phyloP scores from a whole-genome alignment of 805 yeast species.

The Kuraishia hungarica region DNA sequence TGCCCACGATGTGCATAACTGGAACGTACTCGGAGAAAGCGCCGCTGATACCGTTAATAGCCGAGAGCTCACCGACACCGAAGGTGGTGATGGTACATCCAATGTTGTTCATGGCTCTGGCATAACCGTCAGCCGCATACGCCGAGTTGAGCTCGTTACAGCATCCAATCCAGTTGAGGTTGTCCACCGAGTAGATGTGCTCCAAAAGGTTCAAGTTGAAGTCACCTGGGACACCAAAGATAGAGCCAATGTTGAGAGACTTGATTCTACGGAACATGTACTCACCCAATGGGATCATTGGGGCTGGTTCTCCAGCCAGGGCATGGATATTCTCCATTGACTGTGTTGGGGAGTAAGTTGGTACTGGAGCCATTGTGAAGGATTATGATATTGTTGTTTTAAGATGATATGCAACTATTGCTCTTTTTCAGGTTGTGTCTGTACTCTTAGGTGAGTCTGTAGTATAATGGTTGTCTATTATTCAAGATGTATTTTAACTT shows the following conservation, averaged over 20 bases:
- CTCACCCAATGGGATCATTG: slow-evolving; percentile 30
- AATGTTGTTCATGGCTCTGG: slow-evolving; percentile 23
- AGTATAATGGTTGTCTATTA: not conserved
- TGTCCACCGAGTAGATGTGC: slow-evolving; percentile 26
- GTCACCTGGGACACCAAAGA: slow-evolving; percentile 58
- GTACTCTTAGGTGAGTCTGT: not conserved
- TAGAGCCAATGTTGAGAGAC: slow-evolving; percentile 33
- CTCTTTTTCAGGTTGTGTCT: too few relatives aligned
- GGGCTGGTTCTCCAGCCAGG: not conserved
- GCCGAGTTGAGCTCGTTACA: slow-evolving; percentile 46
- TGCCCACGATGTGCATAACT: slow-evolving; percentile 43
- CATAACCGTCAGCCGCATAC: slow-evolving; percentile 42
- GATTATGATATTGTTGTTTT: too few relatives aligned
- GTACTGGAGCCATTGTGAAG: not conserved
- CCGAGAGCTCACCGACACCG: slow-evolving; percentile 46
- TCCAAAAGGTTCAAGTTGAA: slow-evolving; percentile 44
- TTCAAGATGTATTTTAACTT: not conserved
- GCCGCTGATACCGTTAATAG: slow-evolving; percentile 40
- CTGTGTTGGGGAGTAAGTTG: not conserved
- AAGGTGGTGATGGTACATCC: slow-evolving; percentile 37
- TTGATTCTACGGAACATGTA: slow-evolving; percentile 34
- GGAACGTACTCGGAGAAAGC: slow-evolving; percentile 39
- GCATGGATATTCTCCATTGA: not conserved
- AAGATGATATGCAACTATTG: too few relatives aligned
- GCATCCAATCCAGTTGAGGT: slow-evolving; percentile 30